phyloP scores from a whole-genome alignment of 345 rosid genomes.

The Theobroma cacao region DNA sequence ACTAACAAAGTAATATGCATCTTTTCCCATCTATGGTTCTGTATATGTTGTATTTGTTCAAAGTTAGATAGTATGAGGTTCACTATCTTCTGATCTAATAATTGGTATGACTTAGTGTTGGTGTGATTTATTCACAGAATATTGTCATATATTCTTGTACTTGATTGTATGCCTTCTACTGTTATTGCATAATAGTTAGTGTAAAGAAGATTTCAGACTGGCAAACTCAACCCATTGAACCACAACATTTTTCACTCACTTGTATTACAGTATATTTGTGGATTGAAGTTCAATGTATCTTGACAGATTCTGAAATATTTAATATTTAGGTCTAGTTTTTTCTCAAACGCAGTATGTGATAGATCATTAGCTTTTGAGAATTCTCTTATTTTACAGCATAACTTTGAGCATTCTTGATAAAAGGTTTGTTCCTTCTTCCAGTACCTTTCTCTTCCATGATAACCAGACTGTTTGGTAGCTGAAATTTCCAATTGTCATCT shows the following conservation, averaged over 20 bases:
- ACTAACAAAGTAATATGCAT: conserved; percentile 4
- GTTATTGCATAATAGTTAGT: not conserved
- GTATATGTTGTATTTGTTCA: not conserved
- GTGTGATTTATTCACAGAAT: not conserved
- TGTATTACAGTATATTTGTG: not conserved
- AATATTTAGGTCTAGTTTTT: not conserved
- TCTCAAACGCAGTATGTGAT: not conserved
- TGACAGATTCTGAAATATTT: not conserved
- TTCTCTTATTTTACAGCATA: not conserved
- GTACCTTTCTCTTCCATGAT: not conserved
- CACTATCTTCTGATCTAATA: not conserved
- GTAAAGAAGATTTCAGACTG: not conserved
- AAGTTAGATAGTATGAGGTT: not conserved
- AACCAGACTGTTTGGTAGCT: not conserved
- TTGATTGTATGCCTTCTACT: not conserved
- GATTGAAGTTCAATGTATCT: not conserved
- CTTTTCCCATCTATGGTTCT: not conserved
- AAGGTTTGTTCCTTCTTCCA: not conserved
- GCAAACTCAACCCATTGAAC: not conserved
- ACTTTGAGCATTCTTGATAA: not conserved
- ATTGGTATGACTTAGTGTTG: not conserved
- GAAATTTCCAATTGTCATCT: not conserved
- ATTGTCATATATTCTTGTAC: not conserved
- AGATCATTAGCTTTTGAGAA: not conserved
- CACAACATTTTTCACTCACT: not conserved